These are phyloP conservation scores for Penicillium silybi DNA, from an alignment of 495 filamentous ascomycete species.

Conservation along the genomic window DNA sequence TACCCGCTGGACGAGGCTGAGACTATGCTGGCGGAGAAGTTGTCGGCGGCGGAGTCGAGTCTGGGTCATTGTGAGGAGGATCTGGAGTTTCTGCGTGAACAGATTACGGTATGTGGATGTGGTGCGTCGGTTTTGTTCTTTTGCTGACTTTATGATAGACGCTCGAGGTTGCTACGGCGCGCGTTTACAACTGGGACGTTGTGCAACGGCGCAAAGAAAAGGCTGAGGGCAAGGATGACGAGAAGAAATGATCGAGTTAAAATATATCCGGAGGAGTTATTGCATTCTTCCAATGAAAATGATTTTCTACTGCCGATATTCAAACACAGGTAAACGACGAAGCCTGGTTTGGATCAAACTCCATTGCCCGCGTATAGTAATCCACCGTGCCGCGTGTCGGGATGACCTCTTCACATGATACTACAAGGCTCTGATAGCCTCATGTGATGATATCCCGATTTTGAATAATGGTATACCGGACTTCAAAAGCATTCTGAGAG, in stretches of 20 bases:
- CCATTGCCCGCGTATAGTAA: constrained; percentile 3
- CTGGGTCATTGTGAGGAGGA: constrained; percentile 90
- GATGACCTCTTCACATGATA: no score
- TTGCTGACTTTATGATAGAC: constrained; percentile 52
- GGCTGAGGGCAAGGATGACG: constrained; percentile 53
- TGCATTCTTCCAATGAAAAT: background rate
- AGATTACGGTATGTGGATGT: constrained; percentile 73
- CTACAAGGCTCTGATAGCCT: no score
- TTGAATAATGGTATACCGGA: no score
- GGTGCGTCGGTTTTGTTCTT: background rate
- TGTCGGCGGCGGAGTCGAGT: constrained; percentile 72
- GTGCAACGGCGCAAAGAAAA: constrained; percentile 91
- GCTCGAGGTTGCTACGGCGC: constrained; percentile 89
- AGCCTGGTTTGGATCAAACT: background rate
- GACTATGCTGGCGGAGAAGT: constrained; percentile 70
- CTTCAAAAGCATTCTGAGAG: background rate
- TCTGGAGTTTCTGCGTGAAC: constrained; percentile 90
- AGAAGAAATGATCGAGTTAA: constrained; percentile 13
- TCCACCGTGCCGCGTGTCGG: constrained; percentile 12
- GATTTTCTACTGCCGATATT: background rate
- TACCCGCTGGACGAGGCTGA: constrained; percentile 89
- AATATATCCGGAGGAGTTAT: constrained; percentile 3
- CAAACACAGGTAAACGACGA: constrained; percentile 3
- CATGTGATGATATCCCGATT: no score
- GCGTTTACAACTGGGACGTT: constrained; percentile 99